Evolutionary conservation across 805 yeast genomes (phyloP).

Genomic region (Sugiyamaella boreocaroliniensis): DNA sequence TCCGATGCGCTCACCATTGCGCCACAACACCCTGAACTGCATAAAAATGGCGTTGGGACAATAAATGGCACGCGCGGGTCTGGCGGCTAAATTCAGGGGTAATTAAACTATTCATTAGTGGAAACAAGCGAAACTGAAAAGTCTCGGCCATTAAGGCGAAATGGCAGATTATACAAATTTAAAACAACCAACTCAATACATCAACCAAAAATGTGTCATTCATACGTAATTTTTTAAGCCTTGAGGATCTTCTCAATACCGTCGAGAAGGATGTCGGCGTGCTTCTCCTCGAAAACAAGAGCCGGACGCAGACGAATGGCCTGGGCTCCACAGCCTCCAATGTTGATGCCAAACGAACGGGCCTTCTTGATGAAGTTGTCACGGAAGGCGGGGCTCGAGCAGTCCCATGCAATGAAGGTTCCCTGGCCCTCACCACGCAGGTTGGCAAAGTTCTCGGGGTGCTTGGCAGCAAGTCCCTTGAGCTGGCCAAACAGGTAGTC

Average conservation of each 20-base stretch:
- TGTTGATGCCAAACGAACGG: conserved; percentile 62
- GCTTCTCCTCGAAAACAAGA: conserved; percentile 69
- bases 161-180: no score
- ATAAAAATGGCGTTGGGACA: not conserved
- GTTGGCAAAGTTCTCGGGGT: conserved; percentile 47
- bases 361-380: conserved; percentile 54
- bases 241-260: conserved; percentile 33
- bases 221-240: not conserved
- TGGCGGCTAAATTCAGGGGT: not conserved
- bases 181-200: no score
- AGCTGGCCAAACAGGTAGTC: conserved; percentile 55
- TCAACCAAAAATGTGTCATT: no score
- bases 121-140: no score
- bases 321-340: conserved; percentile 79
- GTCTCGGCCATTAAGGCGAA: no score
- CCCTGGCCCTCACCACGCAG: conserved; percentile 72
- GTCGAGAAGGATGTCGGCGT: conserved; percentile 59
- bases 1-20: conserved; percentile 30
- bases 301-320: conserved; percentile 80
- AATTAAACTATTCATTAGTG: no score
- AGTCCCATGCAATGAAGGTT: conserved; percentile 78
- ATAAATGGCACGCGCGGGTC: not conserved
- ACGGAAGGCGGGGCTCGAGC: conserved; percentile 48
- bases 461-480: conserved; percentile 46
- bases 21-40: conserved; percentile 21